Evolutionary conservation across 1,284 basidiomycete species (phyloP).

Genomic region (Trametes pubescens): DNA sequence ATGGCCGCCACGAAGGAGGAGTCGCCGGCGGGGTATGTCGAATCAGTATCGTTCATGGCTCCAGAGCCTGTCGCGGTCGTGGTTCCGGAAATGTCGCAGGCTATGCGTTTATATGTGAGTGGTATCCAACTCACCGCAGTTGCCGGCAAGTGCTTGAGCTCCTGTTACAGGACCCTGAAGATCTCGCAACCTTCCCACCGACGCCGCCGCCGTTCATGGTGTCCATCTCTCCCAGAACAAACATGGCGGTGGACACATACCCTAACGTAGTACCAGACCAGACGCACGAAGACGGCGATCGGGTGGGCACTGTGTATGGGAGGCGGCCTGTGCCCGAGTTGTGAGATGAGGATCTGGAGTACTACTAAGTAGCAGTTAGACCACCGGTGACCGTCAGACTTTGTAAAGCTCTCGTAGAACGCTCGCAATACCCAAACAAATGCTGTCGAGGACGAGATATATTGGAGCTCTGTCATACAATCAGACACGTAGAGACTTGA

Average conservation of each 20-base stretch:
- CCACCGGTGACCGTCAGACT: too few species aligned
- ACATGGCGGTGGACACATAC: slow-evolving; percentile 8
- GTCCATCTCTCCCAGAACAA: not conserved
- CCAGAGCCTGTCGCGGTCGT: not conserved
- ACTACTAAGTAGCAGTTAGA: not conserved
- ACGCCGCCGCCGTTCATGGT: slow-evolving; percentile 8
- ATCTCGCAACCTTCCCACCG: slow-evolving; percentile 21
- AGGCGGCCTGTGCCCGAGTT: not conserved
- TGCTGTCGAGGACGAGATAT: not conserved
- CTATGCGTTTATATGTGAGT: slow-evolving; percentile 19
- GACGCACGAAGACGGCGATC: not conserved
- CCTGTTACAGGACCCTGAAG: slow-evolving; percentile 16
- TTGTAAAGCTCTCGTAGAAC: too few species aligned
- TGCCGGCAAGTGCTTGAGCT: not conserved
- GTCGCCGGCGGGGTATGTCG: not conserved
- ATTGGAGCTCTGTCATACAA: not conserved
- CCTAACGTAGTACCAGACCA: not conserved
- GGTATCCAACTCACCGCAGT: too few species aligned
- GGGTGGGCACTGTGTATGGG: not conserved
- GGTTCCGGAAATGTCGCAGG: not conserved
- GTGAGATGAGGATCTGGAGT: not conserved
- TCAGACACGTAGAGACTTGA: not conserved
- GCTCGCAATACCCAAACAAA: too few species aligned
- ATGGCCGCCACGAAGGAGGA: not conserved
- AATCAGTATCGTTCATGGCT: slow-evolving; percentile 1